Evolutionary conservation across 2,329 filamentous ascomycete species (phyloP), one percentile per base, ranked within the genome.

Genomic region (Colletotrichum acutatum): DNA sequence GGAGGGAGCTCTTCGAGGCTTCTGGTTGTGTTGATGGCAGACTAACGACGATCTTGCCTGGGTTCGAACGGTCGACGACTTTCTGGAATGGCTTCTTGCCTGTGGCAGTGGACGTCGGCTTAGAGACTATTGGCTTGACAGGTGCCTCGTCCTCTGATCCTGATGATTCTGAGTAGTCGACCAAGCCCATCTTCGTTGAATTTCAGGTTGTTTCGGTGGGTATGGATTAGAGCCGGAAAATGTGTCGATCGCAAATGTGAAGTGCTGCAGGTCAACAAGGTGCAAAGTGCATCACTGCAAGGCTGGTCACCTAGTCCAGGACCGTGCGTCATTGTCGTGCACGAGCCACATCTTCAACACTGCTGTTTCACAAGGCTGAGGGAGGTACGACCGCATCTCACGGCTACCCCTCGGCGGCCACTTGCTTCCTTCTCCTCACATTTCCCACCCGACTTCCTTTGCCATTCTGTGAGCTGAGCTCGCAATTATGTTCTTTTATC

Each of bases 141-240:
- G 78, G 76, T 22, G 78, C 71, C 69, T 82, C 81, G 49, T 82
- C 72, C 67, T 94, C 92, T 19, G 87, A 86, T 67, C 93, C 93
- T 14, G 93, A 95, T 59, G 92, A 97, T 80, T 95, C 94, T 4
- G 94, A 95, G 78, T 97, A 97, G 74, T 93, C 91, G 76, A 97
- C 94, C 34, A 97, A 86, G 16, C 89, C 92, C 94, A 97, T 97
- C 52, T 60, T 82, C 75, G n/a, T 56, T 74, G 11, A 12, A n/a
- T 22, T 42, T 34, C 46, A 14, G n/a, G 32, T 32, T 24, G 6
- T 22, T n/a, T 37, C 9, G 14, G n/a, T 12, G 26, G 37, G 32
- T 32, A 62, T 57, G 26, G 56, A 59, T n/a, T 69, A 49, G 12
- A 30, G 26, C 3, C 32, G 26, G 14, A 22, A 52, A 62, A 52